Base-by-base conservation (phyloP, 225 moss, liverwort and hornwort species). In the Sphagnum tenellum region DNA sequence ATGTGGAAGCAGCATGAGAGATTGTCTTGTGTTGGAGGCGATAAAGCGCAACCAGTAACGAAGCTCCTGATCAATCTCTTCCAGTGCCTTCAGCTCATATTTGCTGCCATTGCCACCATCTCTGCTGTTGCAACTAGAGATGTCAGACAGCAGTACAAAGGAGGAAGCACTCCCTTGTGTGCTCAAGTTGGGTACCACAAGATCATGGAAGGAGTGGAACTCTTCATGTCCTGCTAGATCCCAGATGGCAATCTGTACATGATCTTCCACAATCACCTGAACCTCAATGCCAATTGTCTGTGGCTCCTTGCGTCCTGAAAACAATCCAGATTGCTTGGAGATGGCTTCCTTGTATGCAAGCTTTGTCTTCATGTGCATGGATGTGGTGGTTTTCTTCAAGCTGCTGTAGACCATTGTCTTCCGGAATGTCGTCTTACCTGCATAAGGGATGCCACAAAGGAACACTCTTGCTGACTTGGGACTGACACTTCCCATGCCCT, bases 11-110 rank as follows among this genome's bases (percentile, higher is more conserved):
- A 80, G 58, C 75, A 66, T 75, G 69, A 78, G 52, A 8, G 79
- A 79, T 57, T 73, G 79, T 4, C 69, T 67, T 8, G 82, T 77
- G n/a, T 89, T 91, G 63, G 91, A 89, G 44, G 86, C 87, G 14
- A 91, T 84, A 65, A 91, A 91, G 5, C 82, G 77, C 12, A 91
- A 66, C 91, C 91, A 91, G 52, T 81, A 89, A 4, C 73, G 72
- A n/a, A 80, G 77, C 73, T 86, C 80, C 13, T 80, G 72, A 59
- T 80, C 77, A 55, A 84, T 80, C 2, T 71, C 77, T 11, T 55
- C 67, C 49, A 4, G 2, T 44, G 73, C 84, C 63, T 84, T 84
- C 8, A 80, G 69, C 65, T 73, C 73, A 59, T 64, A 71, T 55
- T 80, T 84, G 67, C 77, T 63, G 48, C 80, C 80, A 14, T 70